A percentile compares a stretch with the other conserved stretches of the same genome.
phyloP scores from a whole-genome alignment of 2,329 filamentous ascomycete species.

The Lachnellula willkommii region DNA sequence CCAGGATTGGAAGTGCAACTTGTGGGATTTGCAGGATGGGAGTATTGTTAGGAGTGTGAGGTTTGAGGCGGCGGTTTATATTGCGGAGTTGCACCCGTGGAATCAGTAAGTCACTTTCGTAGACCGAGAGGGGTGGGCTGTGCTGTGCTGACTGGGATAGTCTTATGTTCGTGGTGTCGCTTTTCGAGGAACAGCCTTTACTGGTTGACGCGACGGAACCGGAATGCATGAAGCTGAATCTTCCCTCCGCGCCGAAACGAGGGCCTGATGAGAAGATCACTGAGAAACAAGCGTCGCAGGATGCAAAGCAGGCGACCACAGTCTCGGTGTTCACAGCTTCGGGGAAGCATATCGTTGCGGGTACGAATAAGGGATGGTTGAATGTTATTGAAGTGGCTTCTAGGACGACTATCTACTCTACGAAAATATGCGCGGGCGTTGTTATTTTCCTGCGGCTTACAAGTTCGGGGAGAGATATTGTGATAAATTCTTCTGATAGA shows the following conservation, averaged over 20 bases:
- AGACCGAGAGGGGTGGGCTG: background rate
- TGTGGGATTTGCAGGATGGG: conserved; percentile 82
- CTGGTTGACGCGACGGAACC: conserved; percentile 73
- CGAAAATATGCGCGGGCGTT: conserved; percentile 78
- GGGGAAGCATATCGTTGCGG: conserved; percentile 84
- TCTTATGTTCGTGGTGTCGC: conserved; percentile 78
- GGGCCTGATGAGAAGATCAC: conserved; percentile 63
- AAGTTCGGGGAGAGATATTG: conserved; percentile 75
- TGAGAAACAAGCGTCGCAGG: conserved; percentile 84
- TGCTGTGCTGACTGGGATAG: conserved; percentile 38
- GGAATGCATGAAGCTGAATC: conserved; percentile 65
- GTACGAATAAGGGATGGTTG: conserved; percentile 91
- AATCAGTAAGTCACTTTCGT: conserved; percentile 61
- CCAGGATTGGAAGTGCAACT: conserved; percentile 91
- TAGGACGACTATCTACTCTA: conserved; percentile 80
- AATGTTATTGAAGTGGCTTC: conserved; percentile 88
- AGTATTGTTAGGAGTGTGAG: conserved; percentile 73
- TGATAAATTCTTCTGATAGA: conserved; percentile 90
- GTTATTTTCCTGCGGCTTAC: conserved; percentile 85
- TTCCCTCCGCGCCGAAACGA: conserved; percentile 79
- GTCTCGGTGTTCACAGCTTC: conserved; percentile 81
- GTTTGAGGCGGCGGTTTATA: conserved; percentile 90
- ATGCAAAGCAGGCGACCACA: conserved; percentile 92
- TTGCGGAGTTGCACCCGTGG: conserved; percentile 87
- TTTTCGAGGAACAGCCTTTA: conserved; percentile 89